Conservation (phyloP, 2,329 filamentous ascomycete species). For the Cladorrhinum sp. region DNA sequence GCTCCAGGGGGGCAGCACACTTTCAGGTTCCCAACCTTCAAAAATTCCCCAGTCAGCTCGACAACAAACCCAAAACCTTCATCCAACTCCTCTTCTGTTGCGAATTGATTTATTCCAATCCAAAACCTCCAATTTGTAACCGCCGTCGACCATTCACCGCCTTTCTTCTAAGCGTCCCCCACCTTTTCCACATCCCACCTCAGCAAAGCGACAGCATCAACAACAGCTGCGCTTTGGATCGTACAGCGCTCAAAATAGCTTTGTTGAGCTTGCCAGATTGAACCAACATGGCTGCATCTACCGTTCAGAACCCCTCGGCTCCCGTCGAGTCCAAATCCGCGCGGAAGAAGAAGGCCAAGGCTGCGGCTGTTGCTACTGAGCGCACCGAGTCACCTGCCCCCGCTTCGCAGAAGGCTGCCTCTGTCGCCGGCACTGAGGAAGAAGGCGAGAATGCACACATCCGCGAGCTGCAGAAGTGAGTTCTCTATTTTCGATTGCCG, state of each 20-base stretch:
- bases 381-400: conserved; percentile 56
- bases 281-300: conserved; percentile 59
- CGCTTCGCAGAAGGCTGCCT: conserved; percentile 48
- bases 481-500: background rate
- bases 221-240: conserved; percentile 6
- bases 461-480: conserved; percentile 87
- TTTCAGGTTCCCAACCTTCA: background rate
- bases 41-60: background rate
- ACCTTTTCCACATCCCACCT: background rate
- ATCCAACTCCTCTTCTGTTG: background rate
- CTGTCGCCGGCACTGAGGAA: conserved; percentile 53
- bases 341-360: conserved; percentile 66
- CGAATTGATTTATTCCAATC: background rate
- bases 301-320: conserved; percentile 60
- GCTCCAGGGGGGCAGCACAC: background rate
- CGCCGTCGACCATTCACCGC: background rate
- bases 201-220: conserved; percentile 8
- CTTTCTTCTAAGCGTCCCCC: no score
- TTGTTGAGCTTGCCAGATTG: background rate
- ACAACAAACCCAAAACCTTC: background rate
- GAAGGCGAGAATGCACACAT: conserved; percentile 75
- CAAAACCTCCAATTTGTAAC: background rate
- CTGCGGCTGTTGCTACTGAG: conserved; percentile 27
- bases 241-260: conserved; percentile 4
- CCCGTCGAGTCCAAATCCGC: conserved; percentile 62